A percentile compares a stretch with the other conserved stretches of the same genome.
phyloP scores from a whole-genome alignment of 1,284 basidiomycete genomes.

The Ustilago lituana region DNA sequence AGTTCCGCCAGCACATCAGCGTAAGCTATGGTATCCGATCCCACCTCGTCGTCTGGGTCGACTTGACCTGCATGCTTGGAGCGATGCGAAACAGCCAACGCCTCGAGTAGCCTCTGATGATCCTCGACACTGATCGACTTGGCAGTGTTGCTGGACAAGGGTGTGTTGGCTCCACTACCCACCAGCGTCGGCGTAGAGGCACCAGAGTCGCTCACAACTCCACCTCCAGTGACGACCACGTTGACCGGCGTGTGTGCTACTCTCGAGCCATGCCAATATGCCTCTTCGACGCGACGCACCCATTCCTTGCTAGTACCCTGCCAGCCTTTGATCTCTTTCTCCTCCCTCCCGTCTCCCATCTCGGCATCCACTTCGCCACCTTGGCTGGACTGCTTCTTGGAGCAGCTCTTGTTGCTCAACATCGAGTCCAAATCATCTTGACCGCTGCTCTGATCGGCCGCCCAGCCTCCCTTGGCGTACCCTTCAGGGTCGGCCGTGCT shows the following conservation, averaged over 20 bases:
- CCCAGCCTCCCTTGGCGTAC: constrained; percentile 34
- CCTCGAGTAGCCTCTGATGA: constrained; percentile 29
- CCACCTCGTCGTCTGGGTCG: background rate
- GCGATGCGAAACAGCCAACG: background rate
- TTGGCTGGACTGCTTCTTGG: constrained; percentile 70
- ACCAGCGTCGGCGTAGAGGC: constrained; percentile 29
- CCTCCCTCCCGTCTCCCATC: constrained; percentile 14
- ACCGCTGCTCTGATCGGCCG: constrained; percentile 10
- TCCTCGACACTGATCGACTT: constrained; percentile 29
- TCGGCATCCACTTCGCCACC: constrained; percentile 63
- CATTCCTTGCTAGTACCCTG: constrained; percentile 65
- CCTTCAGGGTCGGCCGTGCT: constrained; percentile 33
- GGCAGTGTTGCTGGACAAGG: constrained; percentile 25
- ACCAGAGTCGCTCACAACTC: constrained; percentile 14
- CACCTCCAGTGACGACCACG: constrained; percentile 12
- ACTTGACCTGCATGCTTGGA: background rate
- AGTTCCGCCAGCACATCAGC: constrained; percentile 70
- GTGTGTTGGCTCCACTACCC: constrained; percentile 31
- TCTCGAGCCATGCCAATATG: constrained; percentile 62
- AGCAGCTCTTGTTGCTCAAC: constrained; percentile 35
- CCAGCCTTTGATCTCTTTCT: constrained; percentile 56
- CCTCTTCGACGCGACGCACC: constrained; percentile 61
- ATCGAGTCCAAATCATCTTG: constrained; percentile 72
- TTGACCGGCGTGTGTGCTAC: constrained; percentile 42
- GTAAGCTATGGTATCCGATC: constrained; percentile 24